Evolutionary conservation across 768 basidiomycete genomes (phyloP).

Genomic region (Collybia sp.): DNA sequence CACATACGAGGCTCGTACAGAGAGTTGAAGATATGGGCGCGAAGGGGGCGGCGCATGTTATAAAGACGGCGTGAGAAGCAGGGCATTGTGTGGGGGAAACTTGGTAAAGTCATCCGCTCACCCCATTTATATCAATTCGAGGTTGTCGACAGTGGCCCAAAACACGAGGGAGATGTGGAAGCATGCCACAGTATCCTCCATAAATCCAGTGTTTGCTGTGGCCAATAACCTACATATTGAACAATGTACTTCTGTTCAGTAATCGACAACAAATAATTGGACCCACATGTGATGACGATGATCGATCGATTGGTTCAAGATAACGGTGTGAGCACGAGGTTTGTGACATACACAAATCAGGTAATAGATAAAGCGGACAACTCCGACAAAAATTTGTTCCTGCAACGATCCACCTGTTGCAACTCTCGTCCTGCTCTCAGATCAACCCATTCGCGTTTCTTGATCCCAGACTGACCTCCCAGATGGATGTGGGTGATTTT

Average conservation of each 20-base stretch:
- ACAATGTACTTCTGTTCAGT: no score
- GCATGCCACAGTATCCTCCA: no score
- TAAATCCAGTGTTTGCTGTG: no score
- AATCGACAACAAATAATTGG: background rate
- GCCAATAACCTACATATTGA: no score
- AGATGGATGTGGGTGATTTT: conserved; percentile 45
- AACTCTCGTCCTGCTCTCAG: conserved; percentile 19
- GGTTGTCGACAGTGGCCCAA: no score
- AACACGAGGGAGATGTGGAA: no score
- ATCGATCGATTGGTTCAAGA: no score
- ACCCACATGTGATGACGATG: background rate
- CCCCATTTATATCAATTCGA: no score
- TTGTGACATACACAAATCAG: conserved; percentile 2
- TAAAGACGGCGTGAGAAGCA: background rate
- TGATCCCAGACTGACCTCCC: conserved; percentile 4
- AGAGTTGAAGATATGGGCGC: background rate
- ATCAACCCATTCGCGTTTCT: conserved; percentile 9
- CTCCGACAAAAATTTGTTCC: conserved; percentile 55
- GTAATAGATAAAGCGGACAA: conserved; percentile 35
- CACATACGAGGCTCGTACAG: no score
- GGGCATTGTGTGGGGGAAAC: background rate
- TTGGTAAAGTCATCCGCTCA: no score
- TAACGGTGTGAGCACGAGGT: no score
- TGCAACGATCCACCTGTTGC: conserved; percentile 18
- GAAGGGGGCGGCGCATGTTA: background rate